These are phyloP conservation scores for Gautieria morchelliformis DNA, from an alignment of 768 basidiomycete species.

Conservation along the genomic window DNA sequence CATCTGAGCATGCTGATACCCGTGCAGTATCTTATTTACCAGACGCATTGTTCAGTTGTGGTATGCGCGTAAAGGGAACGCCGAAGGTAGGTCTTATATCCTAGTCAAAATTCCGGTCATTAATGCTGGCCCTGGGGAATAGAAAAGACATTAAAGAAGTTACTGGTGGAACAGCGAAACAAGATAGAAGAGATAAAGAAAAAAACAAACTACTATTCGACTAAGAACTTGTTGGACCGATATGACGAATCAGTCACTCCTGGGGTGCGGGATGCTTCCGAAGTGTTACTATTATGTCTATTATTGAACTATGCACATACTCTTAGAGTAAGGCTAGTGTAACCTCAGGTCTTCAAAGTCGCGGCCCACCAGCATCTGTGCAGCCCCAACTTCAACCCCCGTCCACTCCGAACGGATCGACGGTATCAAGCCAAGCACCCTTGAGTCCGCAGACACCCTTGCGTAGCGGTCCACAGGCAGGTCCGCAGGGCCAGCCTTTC, in stretches of 20 bases:
- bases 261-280: constrained; percentile 13
- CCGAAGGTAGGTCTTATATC: constrained; percentile 48
- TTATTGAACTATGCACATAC: constrained; percentile 12
- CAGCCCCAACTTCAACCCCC: neutral
- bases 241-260: constrained; percentile 53
- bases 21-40: constrained; percentile 57
- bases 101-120: constrained; percentile 3
- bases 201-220: constrained; percentile 92
- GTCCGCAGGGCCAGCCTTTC: neutral
- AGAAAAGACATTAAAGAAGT: constrained; percentile 72
- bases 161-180: constrained; percentile 69
- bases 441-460: neutral
- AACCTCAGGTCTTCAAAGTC: constrained; percentile 12
- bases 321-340: constrained; percentile 14
- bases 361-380: neutral
- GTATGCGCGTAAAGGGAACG: constrained; percentile 72
- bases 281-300: constrained; percentile 19
- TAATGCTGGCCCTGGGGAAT: neutral
- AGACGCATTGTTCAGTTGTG: constrained; percentile 75
- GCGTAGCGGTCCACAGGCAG: neutral
- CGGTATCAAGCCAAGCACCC: neutral
- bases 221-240: constrained; percentile 79
- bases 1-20: neutral
- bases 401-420: neutral
- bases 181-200: constrained; percentile 96